Conservation (phyloP, 345 rosid species). For the Trapa incisa region DNA sequence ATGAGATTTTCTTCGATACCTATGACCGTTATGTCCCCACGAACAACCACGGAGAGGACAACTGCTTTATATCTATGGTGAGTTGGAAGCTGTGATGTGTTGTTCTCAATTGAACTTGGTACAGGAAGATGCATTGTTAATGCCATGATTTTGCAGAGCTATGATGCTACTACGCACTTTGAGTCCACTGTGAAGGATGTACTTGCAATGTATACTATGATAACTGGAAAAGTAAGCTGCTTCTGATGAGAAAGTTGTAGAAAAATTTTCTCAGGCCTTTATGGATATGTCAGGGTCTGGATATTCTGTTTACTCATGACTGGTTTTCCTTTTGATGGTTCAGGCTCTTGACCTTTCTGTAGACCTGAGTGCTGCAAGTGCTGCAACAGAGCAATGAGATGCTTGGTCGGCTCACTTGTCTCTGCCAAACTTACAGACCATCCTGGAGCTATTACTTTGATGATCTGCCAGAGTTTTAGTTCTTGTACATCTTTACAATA, state of each 20-base stretch:
- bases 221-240: constrained; percentile 67
- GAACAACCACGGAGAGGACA: constrained; percentile 39
- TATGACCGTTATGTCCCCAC: constrained; percentile 67
- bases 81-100: constrained; percentile 11
- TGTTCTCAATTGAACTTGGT: background rate
- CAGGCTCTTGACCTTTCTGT: constrained; percentile 67
- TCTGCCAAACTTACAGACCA: background rate
- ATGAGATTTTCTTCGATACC: constrained; percentile 69
- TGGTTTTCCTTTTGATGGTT: constrained; percentile 6
- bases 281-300: too few relatives aligned
- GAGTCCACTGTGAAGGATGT: constrained; percentile 72
- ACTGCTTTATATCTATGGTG: constrained; percentile 79
- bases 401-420: background rate
- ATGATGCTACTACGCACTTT: constrained; percentile 82
- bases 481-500: background rate
- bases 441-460: background rate
- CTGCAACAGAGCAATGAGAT: constrained; percentile 22
- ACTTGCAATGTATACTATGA: constrained; percentile 56
- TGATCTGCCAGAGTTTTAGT: background rate
- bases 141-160: constrained; percentile 37
- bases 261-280: background rate
- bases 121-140: background rate
- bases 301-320: background rate
- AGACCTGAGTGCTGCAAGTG: constrained; percentile 81
- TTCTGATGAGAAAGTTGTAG: too few relatives aligned